Conservation (phyloP, 345 rosid species). For the Populus alba region DNA sequence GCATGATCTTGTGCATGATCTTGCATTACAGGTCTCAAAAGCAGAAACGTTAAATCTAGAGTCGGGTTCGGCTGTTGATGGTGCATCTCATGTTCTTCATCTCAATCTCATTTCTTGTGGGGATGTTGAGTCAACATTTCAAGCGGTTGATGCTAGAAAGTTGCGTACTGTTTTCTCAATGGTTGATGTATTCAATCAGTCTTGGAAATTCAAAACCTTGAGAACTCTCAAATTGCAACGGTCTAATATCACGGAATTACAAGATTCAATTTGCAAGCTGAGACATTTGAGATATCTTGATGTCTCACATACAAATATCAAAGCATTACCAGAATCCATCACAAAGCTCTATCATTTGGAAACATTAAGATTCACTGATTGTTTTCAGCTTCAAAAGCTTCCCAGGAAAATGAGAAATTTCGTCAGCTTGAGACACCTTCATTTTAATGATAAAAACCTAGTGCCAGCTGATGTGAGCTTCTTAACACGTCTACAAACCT, state of each 20-base stretch:
- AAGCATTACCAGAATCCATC: not conserved
- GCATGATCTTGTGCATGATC: not conserved
- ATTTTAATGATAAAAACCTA: not conserved
- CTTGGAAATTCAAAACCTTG: not conserved
- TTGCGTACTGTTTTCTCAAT: not conserved
- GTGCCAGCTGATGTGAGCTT: not conserved
- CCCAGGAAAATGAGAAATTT: too few species aligned
- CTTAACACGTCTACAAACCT: not conserved
- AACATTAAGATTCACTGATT: not conserved
- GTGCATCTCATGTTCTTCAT: slow-evolving; percentile 1
- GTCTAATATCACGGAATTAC: not conserved
- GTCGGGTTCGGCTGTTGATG: not conserved
- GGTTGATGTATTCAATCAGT: too few species aligned
- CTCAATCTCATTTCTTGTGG: not conserved
- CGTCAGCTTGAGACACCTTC: too few species aligned
- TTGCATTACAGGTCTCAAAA: slow-evolving; percentile 17
- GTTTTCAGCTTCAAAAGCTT: not conserved
- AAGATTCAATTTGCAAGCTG: slow-evolving; percentile 12
- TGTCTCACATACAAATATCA: not conserved
- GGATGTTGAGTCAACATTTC: not conserved
- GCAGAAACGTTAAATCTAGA: not conserved
- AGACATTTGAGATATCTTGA: slow-evolving; percentile 28
- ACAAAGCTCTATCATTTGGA: slow-evolving; percentile 15
- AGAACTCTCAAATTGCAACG: not conserved
- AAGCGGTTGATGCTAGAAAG: too few species aligned